Percentiles rank a stretch among this genome's conserved stretches.
These are phyloP conservation scores for Cercospora sp. DNA, from an alignment of 2,329 filamentous ascomycete species.

Conservation along the genomic window DNA sequence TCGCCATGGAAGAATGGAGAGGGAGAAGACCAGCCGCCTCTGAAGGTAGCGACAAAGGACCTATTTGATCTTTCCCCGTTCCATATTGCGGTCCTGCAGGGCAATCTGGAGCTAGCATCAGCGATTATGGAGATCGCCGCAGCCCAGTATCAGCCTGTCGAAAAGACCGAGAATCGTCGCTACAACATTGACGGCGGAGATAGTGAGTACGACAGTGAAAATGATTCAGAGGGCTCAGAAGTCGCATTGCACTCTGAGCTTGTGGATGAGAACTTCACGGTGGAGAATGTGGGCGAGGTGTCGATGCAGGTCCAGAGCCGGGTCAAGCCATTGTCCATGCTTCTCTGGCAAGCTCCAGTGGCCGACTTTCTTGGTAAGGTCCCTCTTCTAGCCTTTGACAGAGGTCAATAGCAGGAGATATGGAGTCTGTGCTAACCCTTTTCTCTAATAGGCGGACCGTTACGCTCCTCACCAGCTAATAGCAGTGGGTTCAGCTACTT, in stretches of 20 bases:
- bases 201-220: slow-evolving; percentile 32
- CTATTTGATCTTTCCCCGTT: slow-evolving; percentile 58
- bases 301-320: slow-evolving; percentile 67
- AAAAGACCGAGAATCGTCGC: slow-evolving; percentile 19
- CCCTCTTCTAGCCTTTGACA: neutral
- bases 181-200: slow-evolving; percentile 40
- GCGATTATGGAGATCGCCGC: slow-evolving; percentile 69
- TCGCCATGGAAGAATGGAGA: slow-evolving; percentile 53
- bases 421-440: neutral
- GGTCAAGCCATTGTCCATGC: slow-evolving; percentile 55
- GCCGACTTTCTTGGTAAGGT: slow-evolving; percentile 13
- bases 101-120: slow-evolving; percentile 63
- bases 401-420: neutral
- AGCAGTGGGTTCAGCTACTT: slow-evolving; percentile 22
- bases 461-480: slow-evolving; percentile 18
- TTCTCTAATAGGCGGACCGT: slow-evolving; percentile 7
- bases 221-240: slow-evolving; percentile 27
- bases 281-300: slow-evolving; percentile 72
- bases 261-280: slow-evolving; percentile 68
- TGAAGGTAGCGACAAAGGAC: slow-evolving; percentile 65
- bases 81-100: slow-evolving; percentile 65
- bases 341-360: slow-evolving; percentile 43
- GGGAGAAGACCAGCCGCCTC: slow-evolving; percentile 56
- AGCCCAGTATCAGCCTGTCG: slow-evolving; percentile 62
- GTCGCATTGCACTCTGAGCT: slow-evolving; percentile 49